Percentiles rank a stretch among this genome's conserved stretches.
phyloP scores from a whole-genome alignment of 2,329 filamentous ascomycete genomes.

The Penicillium sp. region DNA sequence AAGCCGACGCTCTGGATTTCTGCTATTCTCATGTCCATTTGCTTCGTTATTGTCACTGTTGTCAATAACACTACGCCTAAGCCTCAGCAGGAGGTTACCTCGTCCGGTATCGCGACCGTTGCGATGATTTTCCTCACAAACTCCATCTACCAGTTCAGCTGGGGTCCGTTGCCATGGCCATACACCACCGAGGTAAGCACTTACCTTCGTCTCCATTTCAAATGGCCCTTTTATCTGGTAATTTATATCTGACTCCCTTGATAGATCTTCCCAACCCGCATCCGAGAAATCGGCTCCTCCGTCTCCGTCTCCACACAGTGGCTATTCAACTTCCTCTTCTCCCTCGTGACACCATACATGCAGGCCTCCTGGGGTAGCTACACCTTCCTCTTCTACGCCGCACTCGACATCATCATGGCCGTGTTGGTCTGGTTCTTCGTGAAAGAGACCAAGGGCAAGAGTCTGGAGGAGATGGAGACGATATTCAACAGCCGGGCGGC shows the following conservation, averaged over 20 bases:
- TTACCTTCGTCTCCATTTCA: background rate
- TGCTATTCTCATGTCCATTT: constrained; percentile 54
- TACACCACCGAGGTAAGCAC: constrained; percentile 35
- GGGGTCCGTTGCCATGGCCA: constrained; percentile 42
- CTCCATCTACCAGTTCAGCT: constrained; percentile 38
- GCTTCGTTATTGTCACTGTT: constrained; percentile 57
- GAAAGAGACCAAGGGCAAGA: constrained; percentile 45
- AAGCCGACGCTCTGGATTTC: constrained; percentile 53
- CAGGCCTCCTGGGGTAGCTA: constrained; percentile 45
- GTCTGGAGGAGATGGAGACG: constrained; percentile 46
- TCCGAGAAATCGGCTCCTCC: constrained; percentile 44
- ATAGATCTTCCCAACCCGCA: constrained; percentile 44
- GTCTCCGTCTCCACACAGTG: constrained; percentile 43
- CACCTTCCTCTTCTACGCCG: constrained; percentile 47
- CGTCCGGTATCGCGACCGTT: constrained; percentile 50
- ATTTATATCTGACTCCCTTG: background rate
- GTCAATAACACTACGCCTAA: constrained; percentile 49
- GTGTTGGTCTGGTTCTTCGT: constrained; percentile 41
- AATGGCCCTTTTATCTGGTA: background rate
- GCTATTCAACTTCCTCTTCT: constrained; percentile 50
- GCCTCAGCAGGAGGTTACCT: constrained; percentile 38
- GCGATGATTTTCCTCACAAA: constrained; percentile 52
- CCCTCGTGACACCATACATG: constrained; percentile 46
- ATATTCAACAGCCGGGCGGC: constrained; percentile 29
- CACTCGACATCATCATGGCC: constrained; percentile 40